Evolutionary conservation across 23 red algal species (phyloP).

Genomic region (Gracilaria domingensis): DNA sequence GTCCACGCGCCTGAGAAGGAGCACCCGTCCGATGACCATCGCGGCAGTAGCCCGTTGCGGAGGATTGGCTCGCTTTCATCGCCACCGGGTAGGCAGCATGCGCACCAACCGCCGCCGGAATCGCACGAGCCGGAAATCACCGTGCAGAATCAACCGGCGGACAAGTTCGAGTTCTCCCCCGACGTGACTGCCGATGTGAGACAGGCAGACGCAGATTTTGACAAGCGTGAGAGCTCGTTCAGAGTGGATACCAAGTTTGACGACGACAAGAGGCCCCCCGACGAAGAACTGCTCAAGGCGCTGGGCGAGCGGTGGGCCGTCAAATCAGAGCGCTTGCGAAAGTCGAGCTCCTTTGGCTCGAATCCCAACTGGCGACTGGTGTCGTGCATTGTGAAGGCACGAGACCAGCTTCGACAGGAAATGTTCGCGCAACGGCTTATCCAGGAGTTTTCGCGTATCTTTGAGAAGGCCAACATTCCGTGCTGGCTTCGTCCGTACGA

Average conservation of each 20-base stretch:
- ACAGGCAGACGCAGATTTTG: neutral
- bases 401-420: slow-evolving; percentile 97
- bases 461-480: slow-evolving; percentile 70
- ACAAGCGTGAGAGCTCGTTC: slow-evolving; percentile 64
- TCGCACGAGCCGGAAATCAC: slow-evolving; percentile 25
- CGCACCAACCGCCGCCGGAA: neutral
- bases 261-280: slow-evolving; percentile 72
- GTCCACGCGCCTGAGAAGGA: slow-evolving; percentile 20
- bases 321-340: slow-evolving; percentile 84
- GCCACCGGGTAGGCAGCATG: slow-evolving; percentile 11
- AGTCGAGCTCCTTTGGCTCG: slow-evolving; percentile 73
- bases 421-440: slow-evolving; percentile 95
- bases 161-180: slow-evolving; percentile 79
- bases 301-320: slow-evolving; percentile 90
- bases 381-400: slow-evolving; percentile 94
- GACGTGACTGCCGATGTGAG: slow-evolving; percentile 57
- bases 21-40: slow-evolving; percentile 26
- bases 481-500: slow-evolving; percentile 92
- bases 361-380: slow-evolving; percentile 89
- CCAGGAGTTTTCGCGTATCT: slow-evolving; percentile 89
- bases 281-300: slow-evolving; percentile 80
- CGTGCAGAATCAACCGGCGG: slow-evolving; percentile 78
- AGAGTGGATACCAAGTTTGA: slow-evolving; percentile 48
- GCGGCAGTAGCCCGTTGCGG: slow-evolving; percentile 43
- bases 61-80: slow-evolving; percentile 61